Conservation (phyloP, 2,329 filamentous ascomycete genomes). For the Diaporthe caulivora region DNA sequence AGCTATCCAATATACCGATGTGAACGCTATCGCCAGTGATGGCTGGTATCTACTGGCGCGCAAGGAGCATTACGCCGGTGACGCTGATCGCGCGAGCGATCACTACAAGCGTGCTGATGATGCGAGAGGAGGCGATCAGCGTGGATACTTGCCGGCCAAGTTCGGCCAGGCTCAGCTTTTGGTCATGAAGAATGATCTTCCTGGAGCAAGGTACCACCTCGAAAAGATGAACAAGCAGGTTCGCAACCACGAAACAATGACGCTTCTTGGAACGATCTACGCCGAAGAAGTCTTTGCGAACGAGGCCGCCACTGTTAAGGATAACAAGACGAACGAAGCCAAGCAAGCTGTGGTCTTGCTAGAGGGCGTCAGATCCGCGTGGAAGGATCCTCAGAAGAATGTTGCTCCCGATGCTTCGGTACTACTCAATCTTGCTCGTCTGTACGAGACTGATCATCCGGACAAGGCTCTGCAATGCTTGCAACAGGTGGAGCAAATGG, state of each 20-base stretch:
- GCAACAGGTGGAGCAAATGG: conserved; percentile 90
- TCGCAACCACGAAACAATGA: conserved; percentile 89
- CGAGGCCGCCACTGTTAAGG: conserved; percentile 78
- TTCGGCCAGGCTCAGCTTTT: conserved; percentile 93
- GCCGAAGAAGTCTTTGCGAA: conserved; percentile 93
- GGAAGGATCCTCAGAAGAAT: conserved; percentile 94
- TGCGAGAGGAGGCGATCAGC: conserved; percentile 90
- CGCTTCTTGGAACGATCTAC: conserved; percentile 88
- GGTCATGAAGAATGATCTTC: conserved; percentile 84
- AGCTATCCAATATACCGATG: conserved; percentile 94
- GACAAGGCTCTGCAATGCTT: conserved; percentile 94
- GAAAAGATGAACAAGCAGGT: conserved; percentile 90
- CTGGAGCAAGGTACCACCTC: conserved; percentile 91
- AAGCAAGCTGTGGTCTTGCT: conserved; percentile 89
- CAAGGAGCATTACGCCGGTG: conserved; percentile 87
- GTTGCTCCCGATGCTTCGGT: conserved; percentile 86
- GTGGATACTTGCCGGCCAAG: conserved; percentile 92
- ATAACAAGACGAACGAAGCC: conserved; percentile 87
- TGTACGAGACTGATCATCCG: conserved; percentile 88
- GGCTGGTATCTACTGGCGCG: conserved; percentile 96
- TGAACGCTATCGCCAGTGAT: conserved; percentile 96
- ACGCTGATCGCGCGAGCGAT: conserved; percentile 81
- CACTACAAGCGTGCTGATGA: conserved; percentile 93
- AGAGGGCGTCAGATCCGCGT: conserved; percentile 84
- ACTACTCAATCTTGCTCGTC: conserved; percentile 87